These are phyloP conservation scores for Elongisporangium senticosum DNA, from an alignment of 352 stramenopile genomes.

Conservation along the genomic window DNA sequence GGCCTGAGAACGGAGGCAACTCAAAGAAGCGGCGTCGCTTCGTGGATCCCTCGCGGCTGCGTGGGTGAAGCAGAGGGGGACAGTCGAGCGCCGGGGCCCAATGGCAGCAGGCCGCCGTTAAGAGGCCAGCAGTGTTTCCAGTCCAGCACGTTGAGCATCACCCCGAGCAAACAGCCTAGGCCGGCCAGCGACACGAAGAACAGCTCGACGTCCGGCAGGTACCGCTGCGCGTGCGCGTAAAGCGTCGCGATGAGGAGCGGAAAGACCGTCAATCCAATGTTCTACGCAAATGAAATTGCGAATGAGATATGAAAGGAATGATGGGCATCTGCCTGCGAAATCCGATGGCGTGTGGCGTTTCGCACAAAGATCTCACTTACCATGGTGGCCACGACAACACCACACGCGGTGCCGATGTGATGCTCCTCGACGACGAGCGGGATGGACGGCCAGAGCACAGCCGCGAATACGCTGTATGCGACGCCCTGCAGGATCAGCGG, in stretches of 20 bases:
- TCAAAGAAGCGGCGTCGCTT: background rate
- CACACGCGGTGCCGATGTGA: background rate
- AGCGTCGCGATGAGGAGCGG: conserved; percentile 47
- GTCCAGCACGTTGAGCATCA: conserved; percentile 35
- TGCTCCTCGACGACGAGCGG: conserved; percentile 9
- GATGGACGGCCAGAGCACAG: conserved; percentile 84
- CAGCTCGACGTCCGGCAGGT: conserved; percentile 49
- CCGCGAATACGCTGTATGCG: conserved; percentile 80
- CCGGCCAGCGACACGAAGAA: conserved; percentile 43
- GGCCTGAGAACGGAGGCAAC: background rate
- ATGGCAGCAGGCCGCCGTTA: background rate
- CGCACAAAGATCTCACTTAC: background rate
- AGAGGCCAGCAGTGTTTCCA: conserved; percentile 1
- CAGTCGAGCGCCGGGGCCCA: background rate
- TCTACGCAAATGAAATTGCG: conserved; percentile 17
- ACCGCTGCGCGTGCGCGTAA: conserved; percentile 26
- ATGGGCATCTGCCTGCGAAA: background rate
- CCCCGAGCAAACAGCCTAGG: conserved; percentile 26
- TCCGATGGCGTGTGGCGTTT: background rate
- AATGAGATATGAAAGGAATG: background rate
- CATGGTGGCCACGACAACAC: background rate
- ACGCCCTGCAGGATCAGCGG: conserved; percentile 76
- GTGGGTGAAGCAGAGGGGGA: background rate
- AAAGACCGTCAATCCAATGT: conserved; percentile 58
- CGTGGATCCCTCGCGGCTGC: background rate